Evolutionary conservation across 352 stramenopile genomes (phyloP).

Genomic region (Phytophthora crassamura): DNA sequence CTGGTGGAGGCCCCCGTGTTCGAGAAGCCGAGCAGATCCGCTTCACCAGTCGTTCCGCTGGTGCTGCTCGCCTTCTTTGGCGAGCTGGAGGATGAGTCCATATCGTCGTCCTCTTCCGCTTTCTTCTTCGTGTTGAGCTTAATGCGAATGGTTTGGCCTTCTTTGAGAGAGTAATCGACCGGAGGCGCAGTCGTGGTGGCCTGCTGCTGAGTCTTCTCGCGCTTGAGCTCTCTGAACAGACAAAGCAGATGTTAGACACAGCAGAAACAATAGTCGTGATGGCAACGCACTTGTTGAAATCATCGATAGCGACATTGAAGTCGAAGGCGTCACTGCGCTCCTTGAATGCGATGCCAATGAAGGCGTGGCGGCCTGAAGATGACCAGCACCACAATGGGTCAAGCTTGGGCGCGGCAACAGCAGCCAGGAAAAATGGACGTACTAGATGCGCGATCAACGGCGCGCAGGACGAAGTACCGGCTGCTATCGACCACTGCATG

Average conservation of each 20-base stretch:
- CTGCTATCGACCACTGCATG: conserved; percentile 86
- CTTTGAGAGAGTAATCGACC: conserved; percentile 93
- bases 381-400: background rate
- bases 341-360: conserved; percentile 94
- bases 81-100: conserved; percentile 22
- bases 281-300: conserved; percentile 77
- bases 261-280: background rate
- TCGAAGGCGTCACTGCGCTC: conserved; percentile 95
- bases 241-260: conserved; percentile 6
- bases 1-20: conserved; percentile 32
- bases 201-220: conserved; percentile 53
- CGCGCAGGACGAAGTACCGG: conserved; percentile 94
- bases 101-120: conserved; percentile 42
- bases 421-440: background rate
- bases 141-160: conserved; percentile 93
- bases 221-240: conserved; percentile 56
- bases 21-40: conserved; percentile 51
- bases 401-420: background rate
- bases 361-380: conserved; percentile 83
- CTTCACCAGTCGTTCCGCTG: conserved; percentile 18
- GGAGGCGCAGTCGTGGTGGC: conserved; percentile 42
- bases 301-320: conserved; percentile 94
- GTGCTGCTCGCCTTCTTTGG: conserved; percentile 35
- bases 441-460: conserved; percentile 88
- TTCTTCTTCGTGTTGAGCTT: conserved; percentile 76